These are phyloP conservation scores for Penstemon barbatus DNA, from an alignment of 257 asterid species.

Conservation along the genomic window DNA sequence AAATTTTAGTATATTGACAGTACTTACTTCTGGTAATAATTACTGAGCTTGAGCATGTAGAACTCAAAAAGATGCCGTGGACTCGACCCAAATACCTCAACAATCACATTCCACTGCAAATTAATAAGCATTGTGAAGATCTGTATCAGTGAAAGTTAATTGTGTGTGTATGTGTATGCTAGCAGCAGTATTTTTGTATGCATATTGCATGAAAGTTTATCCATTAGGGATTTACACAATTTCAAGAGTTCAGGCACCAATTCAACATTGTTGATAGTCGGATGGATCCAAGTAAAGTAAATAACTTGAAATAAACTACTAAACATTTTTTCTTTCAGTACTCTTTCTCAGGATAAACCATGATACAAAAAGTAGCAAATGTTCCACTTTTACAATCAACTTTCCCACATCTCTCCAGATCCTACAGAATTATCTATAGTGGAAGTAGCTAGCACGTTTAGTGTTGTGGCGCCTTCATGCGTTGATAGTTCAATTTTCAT, in stretches of 20 bases:
- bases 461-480: slow-evolving; percentile 7
- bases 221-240: slow-evolving; percentile 3
- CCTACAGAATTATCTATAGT: slow-evolving; percentile 12
- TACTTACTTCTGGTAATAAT: slow-evolving; percentile 71
- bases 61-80: slow-evolving; percentile 94
- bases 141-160: slow-evolving; percentile 22
- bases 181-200: neutral
- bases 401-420: slow-evolving; percentile 5
- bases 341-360: slow-evolving; percentile 11
- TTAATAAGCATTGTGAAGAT: slow-evolving; percentile 30
- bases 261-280: slow-evolving; percentile 27
- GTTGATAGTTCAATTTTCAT: slow-evolving; percentile 2
- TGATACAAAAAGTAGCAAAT: neutral
- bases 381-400: slow-evolving; percentile 8
- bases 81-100: slow-evolving; percentile 76
- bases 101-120: slow-evolving; percentile 77
- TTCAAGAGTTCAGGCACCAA: slow-evolving; percentile 18
- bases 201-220: neutral
- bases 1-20: slow-evolving; percentile 9
- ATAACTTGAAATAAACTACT: slow-evolving; percentile 19
- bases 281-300: neutral
- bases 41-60: slow-evolving; percentile 77
- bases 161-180: neutral
- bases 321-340: slow-evolving; percentile 9
- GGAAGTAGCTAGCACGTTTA: slow-evolving; percentile 1